Evolutionary conservation across 1,139 yeast genomes (phyloP).

Genomic region (Lodderomyces orthopsilosis): DNA sequence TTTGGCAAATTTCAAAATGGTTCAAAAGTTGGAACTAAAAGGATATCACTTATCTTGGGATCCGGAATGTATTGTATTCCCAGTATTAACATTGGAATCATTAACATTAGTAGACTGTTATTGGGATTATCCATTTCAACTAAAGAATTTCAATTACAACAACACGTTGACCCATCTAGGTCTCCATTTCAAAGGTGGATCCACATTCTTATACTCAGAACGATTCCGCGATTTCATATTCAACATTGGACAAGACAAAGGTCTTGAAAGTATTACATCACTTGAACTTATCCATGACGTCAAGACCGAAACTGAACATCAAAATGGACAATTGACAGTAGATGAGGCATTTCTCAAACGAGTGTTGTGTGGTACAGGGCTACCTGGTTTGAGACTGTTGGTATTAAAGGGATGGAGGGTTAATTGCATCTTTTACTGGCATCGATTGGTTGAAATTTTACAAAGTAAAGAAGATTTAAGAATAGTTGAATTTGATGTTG

Average conservation of each 20-base stretch:
- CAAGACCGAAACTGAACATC: not conserved
- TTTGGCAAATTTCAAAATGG: conserved; percentile 22
- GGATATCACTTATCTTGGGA: conserved; percentile 37
- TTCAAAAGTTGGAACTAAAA: conserved; percentile 23
- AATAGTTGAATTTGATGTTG: not conserved
- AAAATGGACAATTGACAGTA: not conserved
- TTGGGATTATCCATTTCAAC: conserved; percentile 45
- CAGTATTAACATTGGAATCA: conserved; percentile 11
- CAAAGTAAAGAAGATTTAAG: not conserved
- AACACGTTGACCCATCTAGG: not conserved
- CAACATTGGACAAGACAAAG: not conserved
- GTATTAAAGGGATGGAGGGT: conserved; percentile 1
- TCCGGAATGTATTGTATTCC: conserved; percentile 5
- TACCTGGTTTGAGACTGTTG: not conserved
- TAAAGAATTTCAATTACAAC: conserved; percentile 32
- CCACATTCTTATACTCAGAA: not conserved
- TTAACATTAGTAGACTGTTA: conserved; percentile 34
- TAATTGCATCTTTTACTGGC: not conserved
- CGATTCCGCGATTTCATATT: conserved; percentile 1
- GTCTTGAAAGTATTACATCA: conserved; percentile 1
- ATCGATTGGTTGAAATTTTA: not conserved
- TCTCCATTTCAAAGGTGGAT: not conserved
- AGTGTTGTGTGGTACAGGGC: not conserved
- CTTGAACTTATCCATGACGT: not conserved
- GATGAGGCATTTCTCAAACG: not conserved